phyloP scores from a whole-genome alignment of 768 basidiomycete species.

The Podaxis mareebaensis region DNA sequence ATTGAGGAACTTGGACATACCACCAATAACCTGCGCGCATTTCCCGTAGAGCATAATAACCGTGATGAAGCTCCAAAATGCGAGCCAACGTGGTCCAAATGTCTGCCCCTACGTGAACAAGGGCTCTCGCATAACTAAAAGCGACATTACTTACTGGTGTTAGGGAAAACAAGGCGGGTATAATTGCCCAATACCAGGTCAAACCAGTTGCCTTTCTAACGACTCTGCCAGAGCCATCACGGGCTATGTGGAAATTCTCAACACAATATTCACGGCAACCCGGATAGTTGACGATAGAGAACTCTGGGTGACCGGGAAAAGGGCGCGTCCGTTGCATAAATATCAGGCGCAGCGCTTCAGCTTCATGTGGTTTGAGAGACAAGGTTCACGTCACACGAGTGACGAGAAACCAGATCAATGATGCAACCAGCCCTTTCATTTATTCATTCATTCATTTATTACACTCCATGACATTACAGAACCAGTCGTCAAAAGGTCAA shows the following conservation, averaged over 20 bases:
- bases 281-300: slow-evolving; percentile 44
- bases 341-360: not conserved
- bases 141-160: not conserved
- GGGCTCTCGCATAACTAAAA: not conserved
- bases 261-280: slow-evolving; percentile 63
- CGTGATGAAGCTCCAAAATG: not conserved
- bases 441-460: not conserved
- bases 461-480: not conserved
- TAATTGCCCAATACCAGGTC: slow-evolving; percentile 26
- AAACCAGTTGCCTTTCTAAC: slow-evolving; percentile 34
- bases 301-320: slow-evolving; percentile 46
- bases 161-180: slow-evolving; percentile 4
- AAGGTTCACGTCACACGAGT: slow-evolving; percentile 1
- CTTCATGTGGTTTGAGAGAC: not conserved
- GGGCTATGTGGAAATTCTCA: slow-evolving; percentile 45
- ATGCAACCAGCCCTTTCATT: not conserved
- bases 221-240: slow-evolving; percentile 26
- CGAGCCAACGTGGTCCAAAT: slow-evolving; percentile 5
- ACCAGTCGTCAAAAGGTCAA: slow-evolving; percentile 2
- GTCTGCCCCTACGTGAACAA: not conserved
- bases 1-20: slow-evolving; percentile 20
- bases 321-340: slow-evolving; percentile 29
- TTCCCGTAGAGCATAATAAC: not conserved
- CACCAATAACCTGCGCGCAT: slow-evolving; percentile 14
- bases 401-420: not conserved